phyloP scores from a whole-genome alignment of 768 basidiomycete genomes.

The Dacryopinax primogenitus region DNA sequence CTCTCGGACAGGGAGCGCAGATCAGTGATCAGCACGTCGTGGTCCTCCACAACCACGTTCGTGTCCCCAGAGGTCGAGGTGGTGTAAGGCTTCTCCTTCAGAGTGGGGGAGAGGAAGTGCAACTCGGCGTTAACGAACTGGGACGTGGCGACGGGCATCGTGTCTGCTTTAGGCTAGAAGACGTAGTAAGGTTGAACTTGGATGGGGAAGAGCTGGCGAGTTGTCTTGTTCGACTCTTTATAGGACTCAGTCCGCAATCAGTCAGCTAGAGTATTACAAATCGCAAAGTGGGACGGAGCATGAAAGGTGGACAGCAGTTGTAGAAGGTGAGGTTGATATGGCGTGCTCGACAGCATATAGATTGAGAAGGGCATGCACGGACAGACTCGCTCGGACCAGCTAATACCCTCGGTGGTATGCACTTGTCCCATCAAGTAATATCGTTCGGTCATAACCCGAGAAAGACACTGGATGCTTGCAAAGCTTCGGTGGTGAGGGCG shows the following conservation, averaged over 20 bases:
- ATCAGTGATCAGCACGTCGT: constrained; percentile 13
- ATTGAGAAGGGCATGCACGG: no score
- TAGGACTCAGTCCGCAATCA: not conserved
- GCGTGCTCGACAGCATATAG: no score
- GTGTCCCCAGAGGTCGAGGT: not conserved
- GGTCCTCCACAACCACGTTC: constrained; percentile 3
- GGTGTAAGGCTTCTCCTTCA: constrained; percentile 12
- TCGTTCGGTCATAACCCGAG: no score
- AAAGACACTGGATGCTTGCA: not conserved
- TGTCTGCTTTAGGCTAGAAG: not conserved
- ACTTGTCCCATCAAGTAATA: no score
- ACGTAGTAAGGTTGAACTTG: not conserved
- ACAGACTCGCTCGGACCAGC: no score
- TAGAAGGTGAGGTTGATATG: not conserved
- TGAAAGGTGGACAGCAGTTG: not conserved
- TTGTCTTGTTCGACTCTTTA: no score
- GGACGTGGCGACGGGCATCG: constrained; percentile 6
- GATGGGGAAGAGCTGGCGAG: not conserved
- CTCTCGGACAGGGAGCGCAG: constrained; percentile 16
- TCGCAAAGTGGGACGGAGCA: not conserved
- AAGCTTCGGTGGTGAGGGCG: not conserved
- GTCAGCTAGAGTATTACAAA: not conserved
- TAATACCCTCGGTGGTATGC: no score
- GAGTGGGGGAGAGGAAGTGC: constrained; percentile 12
- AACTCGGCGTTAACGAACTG: constrained; percentile 5